Evolutionary conservation across 1,139 yeast genomes (phyloP), one percentile per base, ranked within the genome.

Genomic region (Eremothecium coryli): DNA sequence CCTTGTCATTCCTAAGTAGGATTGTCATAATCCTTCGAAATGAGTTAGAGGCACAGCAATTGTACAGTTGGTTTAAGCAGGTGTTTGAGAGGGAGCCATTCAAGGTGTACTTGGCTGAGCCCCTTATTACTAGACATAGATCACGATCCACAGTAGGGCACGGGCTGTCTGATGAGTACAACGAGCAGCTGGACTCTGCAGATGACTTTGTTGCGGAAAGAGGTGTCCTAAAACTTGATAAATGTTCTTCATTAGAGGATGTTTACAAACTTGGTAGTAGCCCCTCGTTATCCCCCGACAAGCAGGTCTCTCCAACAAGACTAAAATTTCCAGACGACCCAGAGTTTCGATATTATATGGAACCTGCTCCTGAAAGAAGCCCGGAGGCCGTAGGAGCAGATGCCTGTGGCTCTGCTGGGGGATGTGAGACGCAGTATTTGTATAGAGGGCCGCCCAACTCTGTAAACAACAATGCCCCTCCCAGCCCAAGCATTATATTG

Each of bases 231-330:
- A 44, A 54, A 1, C 32, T 53, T 9, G 49, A 52, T 35, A 53
- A 56, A 10, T 35, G 29, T 18, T 48, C 53, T 2, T 51, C 54
- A 13, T 31, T 46, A 5, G 33, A 33, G 13, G 26, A 40, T 4
- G 29, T 32, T 3, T 44, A 50, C 2, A 35, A 45, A 10, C n/a
- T 12, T 7, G n/a, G 23, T 7, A 53, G 53, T 4, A 45, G 53
- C 12, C 49, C 50, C n/a, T 42, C 54, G 17, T 37, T 52, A 20
- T 54, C 58, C 2, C 58, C 60, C 2, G 56, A 52, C 8, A 34
- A 42, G 21, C 37, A 47, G 3, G 34, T 40, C 5, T 52, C 58
- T 0, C 60, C 60, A 6, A 55, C 60, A 2, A 37, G 50, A 35
- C 31, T 55, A 28, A 49, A 39, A 35, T 48, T 54, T 36, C 42